Evolutionary conservation across 768 basidiomycete species (phyloP), one percentile per base, ranked within the genome.

Genomic region (Hericium erinaceus): DNA sequence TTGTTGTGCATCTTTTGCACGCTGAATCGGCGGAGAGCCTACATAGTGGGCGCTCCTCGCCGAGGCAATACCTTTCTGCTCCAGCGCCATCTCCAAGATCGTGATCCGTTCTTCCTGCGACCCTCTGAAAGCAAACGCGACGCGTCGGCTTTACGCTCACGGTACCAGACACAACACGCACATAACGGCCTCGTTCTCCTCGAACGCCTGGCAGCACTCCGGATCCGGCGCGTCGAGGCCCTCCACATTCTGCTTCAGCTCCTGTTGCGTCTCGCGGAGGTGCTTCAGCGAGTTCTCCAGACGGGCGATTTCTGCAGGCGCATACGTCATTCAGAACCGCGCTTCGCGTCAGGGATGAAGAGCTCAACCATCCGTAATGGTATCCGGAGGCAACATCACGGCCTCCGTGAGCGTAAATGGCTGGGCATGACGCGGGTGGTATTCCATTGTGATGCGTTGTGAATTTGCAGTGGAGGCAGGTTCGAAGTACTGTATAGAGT

Each of bases 181-280:
- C 90, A 93, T 88, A 44, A 87, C 85, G 2, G 62, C 69, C 62
- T 83, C 75, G 65, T 93, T 93, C 70, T 93, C 91, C 57, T 81
- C 74, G 8, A 84, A 69, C 10, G 84, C 89, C 49, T 78, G 75
- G 37, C 64, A 65, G 9, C 90, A 67, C 52, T 89, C 88, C 6
- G 72, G 70, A 66, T 90, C 89, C 3, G 69, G 67, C 44, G 67
- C 68, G 18, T 67, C 60, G 28, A 74, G 67, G 18, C 69, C 69
- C 8, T 61, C 68, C 44, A 83, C 64, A 60, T 77, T 74, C 57
- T 80, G 77, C 51, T 73, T 65, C 24, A 92, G 73, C 52, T 78
- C 72, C 8, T 66, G 63, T 65, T 93, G 89, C 6, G 91, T 89
- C 39, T 75, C 73, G 57, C 70, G 72, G 52, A 93, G 71, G 61